These are phyloP conservation scores for Heliosperma pusillum DNA, from an alignment of 148 eudicot species.

Conservation along the genomic window DNA sequence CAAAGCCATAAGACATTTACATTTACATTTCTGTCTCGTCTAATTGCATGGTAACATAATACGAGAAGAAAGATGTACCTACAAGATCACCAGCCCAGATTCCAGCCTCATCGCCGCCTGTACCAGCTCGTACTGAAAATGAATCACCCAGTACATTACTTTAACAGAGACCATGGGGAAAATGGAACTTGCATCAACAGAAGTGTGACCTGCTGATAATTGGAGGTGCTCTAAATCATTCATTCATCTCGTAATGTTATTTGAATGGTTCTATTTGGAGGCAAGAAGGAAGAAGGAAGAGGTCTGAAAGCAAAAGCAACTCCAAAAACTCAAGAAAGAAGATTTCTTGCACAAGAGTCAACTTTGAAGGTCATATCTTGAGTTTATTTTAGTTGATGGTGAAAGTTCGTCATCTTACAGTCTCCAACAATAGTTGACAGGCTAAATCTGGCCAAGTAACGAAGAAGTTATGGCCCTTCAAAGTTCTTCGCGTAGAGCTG, in stretches of 20 bases:
- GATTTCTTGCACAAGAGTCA: background rate
- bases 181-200: too few relatives aligned
- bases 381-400: background rate
- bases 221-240: too few relatives aligned
- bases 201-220: too few relatives aligned
- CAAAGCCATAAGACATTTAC: conserved; percentile 1
- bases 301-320: background rate
- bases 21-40: background rate
- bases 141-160: conserved; percentile 16
- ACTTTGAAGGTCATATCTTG: background rate
- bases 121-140: conserved; percentile 89
- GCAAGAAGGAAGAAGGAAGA: background rate
- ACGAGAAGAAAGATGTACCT: conserved; percentile 68
- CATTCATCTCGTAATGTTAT: background rate
- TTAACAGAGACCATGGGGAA: background rate
- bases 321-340: background rate
- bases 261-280: background rate
- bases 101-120: conserved; percentile 99
- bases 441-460: background rate
- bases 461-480: background rate
- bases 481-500: background rate
- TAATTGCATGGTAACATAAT: background rate
- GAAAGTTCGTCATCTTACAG: background rate
- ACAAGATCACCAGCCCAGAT: conserved; percentile 99
- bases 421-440: background rate